Evolutionary conservation across 768 basidiomycete genomes (phyloP).

Genomic region (Lentinula raphanica): DNA sequence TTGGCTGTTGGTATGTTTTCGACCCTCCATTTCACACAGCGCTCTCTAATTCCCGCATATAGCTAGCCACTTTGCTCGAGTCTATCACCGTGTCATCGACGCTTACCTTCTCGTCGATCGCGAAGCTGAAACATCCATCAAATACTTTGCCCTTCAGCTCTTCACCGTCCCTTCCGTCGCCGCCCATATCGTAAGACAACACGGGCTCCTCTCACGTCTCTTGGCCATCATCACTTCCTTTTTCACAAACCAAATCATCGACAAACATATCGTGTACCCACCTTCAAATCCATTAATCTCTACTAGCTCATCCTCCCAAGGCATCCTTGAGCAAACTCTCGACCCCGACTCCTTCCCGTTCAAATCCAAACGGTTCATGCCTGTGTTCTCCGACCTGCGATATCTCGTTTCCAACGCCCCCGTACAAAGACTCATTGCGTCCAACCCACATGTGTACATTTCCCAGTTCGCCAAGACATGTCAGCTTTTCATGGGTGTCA

Average conservation of each 20-base stretch:
- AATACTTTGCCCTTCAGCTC: slow-evolving; percentile 87
- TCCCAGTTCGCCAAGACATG: slow-evolving; percentile 70
- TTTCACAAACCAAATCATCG: slow-evolving; percentile 85
- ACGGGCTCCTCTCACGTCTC: slow-evolving; percentile 69
- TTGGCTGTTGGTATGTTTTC: slow-evolving; percentile 64
- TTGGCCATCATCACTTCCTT: slow-evolving; percentile 84
- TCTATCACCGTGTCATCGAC: slow-evolving; percentile 85
- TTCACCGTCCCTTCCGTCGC: slow-evolving; percentile 90
- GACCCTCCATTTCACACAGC: background rate
- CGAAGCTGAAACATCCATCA: slow-evolving; percentile 92
- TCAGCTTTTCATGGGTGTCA: slow-evolving; percentile 89
- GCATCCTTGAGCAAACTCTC: slow-evolving; percentile 28
- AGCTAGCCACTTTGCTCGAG: slow-evolving; percentile 81
- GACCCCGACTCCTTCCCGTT: slow-evolving; percentile 86
- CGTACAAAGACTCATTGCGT: slow-evolving; percentile 75
- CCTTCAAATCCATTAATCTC: slow-evolving; percentile 14
- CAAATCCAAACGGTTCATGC: slow-evolving; percentile 94
- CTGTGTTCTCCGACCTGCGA: slow-evolving; percentile 86
- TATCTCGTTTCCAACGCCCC: slow-evolving; percentile 78
- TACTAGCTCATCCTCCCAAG: background rate
- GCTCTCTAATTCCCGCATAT: background rate
- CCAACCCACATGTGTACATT: slow-evolving; percentile 55
- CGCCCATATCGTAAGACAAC: slow-evolving; percentile 67
- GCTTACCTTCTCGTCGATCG: slow-evolving; percentile 89
- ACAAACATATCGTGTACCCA: slow-evolving; percentile 59